phyloP scores from a whole-genome alignment of 495 filamentous ascomycete species.

The Neurospora sp. region DNA sequence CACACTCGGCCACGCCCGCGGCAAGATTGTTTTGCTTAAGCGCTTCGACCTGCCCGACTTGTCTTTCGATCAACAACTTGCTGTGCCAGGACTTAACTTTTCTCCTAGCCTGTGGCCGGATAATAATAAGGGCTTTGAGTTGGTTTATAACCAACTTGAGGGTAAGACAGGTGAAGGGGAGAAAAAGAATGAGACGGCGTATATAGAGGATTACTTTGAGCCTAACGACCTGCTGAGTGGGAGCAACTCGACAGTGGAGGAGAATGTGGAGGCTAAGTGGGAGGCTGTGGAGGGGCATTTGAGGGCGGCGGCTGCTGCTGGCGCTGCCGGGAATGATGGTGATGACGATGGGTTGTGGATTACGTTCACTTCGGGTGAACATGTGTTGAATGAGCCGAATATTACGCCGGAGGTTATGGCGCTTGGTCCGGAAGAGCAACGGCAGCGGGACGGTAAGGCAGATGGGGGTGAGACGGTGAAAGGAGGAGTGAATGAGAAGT shows the following conservation, averaged over 20 bases:
- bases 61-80: conserved; percentile 32
- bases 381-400: conserved; percentile 29
- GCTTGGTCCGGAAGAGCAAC: not conserved
- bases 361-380: conserved; percentile 37
- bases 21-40: conserved; percentile 69
- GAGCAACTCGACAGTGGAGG: conserved; percentile 12
- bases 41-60: conserved; percentile 52
- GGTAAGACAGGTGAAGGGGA: not conserved
- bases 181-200: conserved; percentile 50
- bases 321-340: not conserved
- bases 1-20: conserved; percentile 63
- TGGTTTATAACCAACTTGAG: conserved; percentile 14
- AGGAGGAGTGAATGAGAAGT: not conserved
- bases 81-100: conserved; percentile 55
- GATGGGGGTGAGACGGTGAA: not conserved
- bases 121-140: conserved; percentile 49
- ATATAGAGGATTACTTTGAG: conserved; percentile 84
- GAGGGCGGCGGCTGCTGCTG: conserved; percentile 32
- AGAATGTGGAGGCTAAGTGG: conserved; percentile 64
- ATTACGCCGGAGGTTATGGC: conserved; percentile 40
- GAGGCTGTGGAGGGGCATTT: conserved; percentile 55
- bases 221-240: conserved; percentile 40
- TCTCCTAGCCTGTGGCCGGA: conserved; percentile 67
- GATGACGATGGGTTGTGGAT: conserved; percentile 32
- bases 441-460: not conserved